phyloP scores from a whole-genome alignment of 805 yeast species.

The Hanseniaspora hatyaiensis region DNA sequence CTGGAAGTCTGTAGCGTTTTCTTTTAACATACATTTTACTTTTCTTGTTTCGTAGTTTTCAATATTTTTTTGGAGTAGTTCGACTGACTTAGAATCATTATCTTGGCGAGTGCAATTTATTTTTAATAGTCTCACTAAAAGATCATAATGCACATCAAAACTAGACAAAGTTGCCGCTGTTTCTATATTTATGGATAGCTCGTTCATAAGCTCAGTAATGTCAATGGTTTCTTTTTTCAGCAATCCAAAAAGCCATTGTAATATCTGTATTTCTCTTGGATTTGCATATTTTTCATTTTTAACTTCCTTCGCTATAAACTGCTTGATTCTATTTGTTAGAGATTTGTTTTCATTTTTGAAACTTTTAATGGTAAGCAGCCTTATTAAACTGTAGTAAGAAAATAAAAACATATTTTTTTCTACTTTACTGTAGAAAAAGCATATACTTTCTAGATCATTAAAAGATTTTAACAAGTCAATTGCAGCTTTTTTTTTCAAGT shows the following conservation, averaged over 20 bases:
- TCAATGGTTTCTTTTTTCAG: background rate
- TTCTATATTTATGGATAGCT: background rate
- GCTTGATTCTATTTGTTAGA: background rate
- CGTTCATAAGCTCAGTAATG: background rate
- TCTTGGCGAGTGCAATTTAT: background rate
- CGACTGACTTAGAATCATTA: background rate
- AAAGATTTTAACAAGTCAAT: background rate
- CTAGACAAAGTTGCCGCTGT: background rate
- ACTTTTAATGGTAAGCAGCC: background rate
- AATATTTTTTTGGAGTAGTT: background rate
- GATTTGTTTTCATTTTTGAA: background rate
- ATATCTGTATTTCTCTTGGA: background rate
- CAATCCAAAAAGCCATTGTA: background rate
- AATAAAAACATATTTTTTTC: background rate
- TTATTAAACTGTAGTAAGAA: too few relatives aligned
- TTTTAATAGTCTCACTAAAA: background rate
- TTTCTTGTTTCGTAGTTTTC: background rate
- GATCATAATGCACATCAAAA: constrained; percentile 1
- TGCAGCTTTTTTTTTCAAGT: background rate
- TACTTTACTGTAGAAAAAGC: background rate
- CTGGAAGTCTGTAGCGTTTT: background rate
- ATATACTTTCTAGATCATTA: too few relatives aligned
- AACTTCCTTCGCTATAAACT: too few relatives aligned
- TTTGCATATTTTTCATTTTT: too few relatives aligned
- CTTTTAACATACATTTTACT: background rate